Evolutionary conservation across 2,329 filamentous ascomycete species (phyloP).

Genomic region (Dactylella cylindrospora): DNA sequence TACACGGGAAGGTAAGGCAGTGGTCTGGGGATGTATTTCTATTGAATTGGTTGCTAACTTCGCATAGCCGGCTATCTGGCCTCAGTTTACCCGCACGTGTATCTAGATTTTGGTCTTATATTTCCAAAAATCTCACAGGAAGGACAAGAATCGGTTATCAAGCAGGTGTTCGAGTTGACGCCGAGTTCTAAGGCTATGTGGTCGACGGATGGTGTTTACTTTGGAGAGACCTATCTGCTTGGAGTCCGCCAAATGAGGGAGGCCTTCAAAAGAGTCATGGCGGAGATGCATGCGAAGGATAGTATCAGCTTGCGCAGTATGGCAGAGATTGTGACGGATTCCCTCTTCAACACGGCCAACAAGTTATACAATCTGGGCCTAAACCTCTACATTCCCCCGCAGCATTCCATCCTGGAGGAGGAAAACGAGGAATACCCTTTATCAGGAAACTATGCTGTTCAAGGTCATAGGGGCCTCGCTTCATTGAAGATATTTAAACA

Average conservation of each 20-base stretch:
- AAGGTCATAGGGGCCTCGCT: conserved; percentile 44
- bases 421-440: conserved; percentile 47
- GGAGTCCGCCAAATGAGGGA: conserved; percentile 58
- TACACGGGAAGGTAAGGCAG: conserved; percentile 63
- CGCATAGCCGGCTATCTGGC: conserved; percentile 72
- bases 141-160: conserved; percentile 70
- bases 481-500: conserved; percentile 48
- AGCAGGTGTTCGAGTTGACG: conserved; percentile 66
- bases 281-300: conserved; percentile 64
- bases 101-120: conserved; percentile 78
- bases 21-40: too few species aligned
- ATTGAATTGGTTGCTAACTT: too few species aligned
- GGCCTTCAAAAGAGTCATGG: conserved; percentile 57
- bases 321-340: conserved; percentile 63
- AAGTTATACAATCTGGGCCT: conserved; percentile 67
- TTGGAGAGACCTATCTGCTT: conserved; percentile 46
- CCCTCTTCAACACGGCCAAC: conserved; percentile 77
- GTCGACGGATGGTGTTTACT: conserved; percentile 48
- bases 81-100: conserved; percentile 74
- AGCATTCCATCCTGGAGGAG: neutral
- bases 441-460: conserved; percentile 51
- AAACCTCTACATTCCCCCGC: conserved; percentile 45
- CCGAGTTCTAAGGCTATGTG: conserved; percentile 47
- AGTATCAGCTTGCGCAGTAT: conserved; percentile 66
- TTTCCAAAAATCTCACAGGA: conserved; percentile 76